These are phyloP conservation scores for Psilocybe cubensis DNA, from an alignment of 768 basidiomycete species.

Conservation along the genomic window DNA sequence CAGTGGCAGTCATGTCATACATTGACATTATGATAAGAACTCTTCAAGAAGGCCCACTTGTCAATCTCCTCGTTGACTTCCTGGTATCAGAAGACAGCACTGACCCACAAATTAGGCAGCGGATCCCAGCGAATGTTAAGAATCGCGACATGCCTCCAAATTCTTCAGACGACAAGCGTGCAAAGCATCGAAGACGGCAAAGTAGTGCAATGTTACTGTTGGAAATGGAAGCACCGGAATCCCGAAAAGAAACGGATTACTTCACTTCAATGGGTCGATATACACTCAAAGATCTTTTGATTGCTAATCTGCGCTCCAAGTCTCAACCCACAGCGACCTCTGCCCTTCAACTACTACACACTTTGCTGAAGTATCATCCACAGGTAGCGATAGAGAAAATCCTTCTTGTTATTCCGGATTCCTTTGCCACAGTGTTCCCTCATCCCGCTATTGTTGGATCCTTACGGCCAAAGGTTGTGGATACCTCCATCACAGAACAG, in stretches of 20 bases:
- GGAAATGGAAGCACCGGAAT: constrained; percentile 80
- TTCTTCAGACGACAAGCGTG: constrained; percentile 37
- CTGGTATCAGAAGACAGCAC: constrained; percentile 86
- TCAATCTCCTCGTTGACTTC: constrained; percentile 74
- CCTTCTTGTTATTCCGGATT: constrained; percentile 69
- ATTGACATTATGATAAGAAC: constrained; percentile 87
- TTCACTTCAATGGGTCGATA: constrained; percentile 88
- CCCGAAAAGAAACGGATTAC: constrained; percentile 75
- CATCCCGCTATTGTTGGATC: constrained; percentile 47
- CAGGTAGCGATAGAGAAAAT: constrained; percentile 66
- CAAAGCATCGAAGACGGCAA: constrained; percentile 63
- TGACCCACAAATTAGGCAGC: constrained; percentile 49
- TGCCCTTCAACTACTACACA: constrained; percentile 80
- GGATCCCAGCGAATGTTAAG: constrained; percentile 48
- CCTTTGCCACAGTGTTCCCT: constrained; percentile 75
- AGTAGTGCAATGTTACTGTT: constrained; percentile 92
- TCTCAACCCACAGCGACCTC: constrained; percentile 69
- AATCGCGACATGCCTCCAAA: constrained; percentile 28
- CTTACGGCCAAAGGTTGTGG: constrained; percentile 7
- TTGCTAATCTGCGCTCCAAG: constrained; percentile 76
- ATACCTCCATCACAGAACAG: constrained; percentile 38
- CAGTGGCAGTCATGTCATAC: constrained; percentile 95
- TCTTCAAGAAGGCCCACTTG: constrained; percentile 67
- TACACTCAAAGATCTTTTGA: constrained; percentile 87
- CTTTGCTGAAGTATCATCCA: constrained; percentile 74